Evolutionary conservation across 805 yeast species (phyloP), one percentile per base, ranked within the genome.

Genomic region (Starmera amethionina): DNA sequence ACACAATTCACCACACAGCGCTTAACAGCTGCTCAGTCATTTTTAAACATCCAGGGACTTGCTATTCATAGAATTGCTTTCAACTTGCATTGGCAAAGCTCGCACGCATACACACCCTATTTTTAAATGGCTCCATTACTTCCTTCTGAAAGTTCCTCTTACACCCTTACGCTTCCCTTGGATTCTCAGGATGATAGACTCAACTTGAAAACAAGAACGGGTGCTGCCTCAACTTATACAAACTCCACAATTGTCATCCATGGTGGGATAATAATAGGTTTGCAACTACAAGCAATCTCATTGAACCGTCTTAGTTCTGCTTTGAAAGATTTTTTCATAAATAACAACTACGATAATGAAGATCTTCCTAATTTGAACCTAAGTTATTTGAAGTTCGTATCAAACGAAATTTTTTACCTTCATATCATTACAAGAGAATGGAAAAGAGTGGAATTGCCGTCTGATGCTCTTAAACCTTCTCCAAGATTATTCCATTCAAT

Each of bases 211-310:
- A 72, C 72, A 36, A 65, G 90, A 42, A 78, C 87, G 1, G 93
- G 93, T 13, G 74, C 86, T 2, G 75, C 86, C 0, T 61, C 77
- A 2, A 62, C 71, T 1, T 64, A 78, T 22, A 65, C 71, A 31
- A 72, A 77, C 48, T 81, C 89, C 6, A 64, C 77, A 38, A 65
- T 82, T 2, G 70, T 78, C 28, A 78, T 75, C 0, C 75, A 66
- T 54, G 90, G 89, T n/a, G 93, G 93, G 0, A 59, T 79, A 14
- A 72, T 77, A 0, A 57, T 77, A 9, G 82, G 81, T 1, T 51
- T 82, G 14, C 46, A 46, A 12, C 42, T 53, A 8, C 35, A 37
- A 1, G 14, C 16, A 5, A 34, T 49, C 13, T 46, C 49, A 1
- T 36, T 46, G 1, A 41, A 47, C 2, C 42, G 42, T 5, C 43